A percentile compares a stretch with the other conserved stretches of the same genome.
phyloP scores from a whole-genome alignment of 805 yeast genomes.

The Kodamaea laetipori region DNA sequence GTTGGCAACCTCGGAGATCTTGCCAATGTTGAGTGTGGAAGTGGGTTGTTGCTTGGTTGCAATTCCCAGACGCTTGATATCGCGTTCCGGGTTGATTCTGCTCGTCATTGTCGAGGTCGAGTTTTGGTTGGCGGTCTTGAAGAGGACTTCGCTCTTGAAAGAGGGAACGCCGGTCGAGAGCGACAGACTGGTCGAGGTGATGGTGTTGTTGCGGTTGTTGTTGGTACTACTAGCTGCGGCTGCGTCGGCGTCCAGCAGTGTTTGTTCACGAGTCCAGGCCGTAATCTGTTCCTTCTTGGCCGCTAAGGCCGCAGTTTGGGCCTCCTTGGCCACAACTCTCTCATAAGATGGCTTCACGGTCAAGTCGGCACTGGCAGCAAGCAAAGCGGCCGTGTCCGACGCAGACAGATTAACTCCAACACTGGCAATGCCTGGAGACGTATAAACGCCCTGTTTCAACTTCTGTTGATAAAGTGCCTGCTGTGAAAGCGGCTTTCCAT shows the following conservation, averaged over 20 bases:
- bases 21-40: constrained; percentile 33
- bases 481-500: constrained; percentile 70
- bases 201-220: constrained; percentile 19
- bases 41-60: constrained; percentile 27
- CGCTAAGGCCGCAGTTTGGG: constrained; percentile 64
- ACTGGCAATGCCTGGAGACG: constrained; percentile 49
- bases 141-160: constrained; percentile 32
- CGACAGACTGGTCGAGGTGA: constrained; percentile 16
- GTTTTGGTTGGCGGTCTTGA: constrained; percentile 36
- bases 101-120: constrained; percentile 48
- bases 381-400: constrained; percentile 73
- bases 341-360: constrained; percentile 63
- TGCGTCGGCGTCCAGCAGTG: constrained; percentile 50
- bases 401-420: constrained; percentile 71
- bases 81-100: constrained; percentile 46
- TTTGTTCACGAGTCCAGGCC: constrained; percentile 49
- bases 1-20: constrained; percentile 38
- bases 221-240: constrained; percentile 48
- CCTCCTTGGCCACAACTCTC: constrained; percentile 59
- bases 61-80: constrained; percentile 38
- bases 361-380: constrained; percentile 68
- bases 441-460: constrained; percentile 64
- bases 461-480: constrained; percentile 78
- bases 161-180: constrained; percentile 32
- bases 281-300: constrained; percentile 45